Conservation (phyloP, 768 basidiomycete genomes). For the Neoboletus subvelutipes region DNA sequence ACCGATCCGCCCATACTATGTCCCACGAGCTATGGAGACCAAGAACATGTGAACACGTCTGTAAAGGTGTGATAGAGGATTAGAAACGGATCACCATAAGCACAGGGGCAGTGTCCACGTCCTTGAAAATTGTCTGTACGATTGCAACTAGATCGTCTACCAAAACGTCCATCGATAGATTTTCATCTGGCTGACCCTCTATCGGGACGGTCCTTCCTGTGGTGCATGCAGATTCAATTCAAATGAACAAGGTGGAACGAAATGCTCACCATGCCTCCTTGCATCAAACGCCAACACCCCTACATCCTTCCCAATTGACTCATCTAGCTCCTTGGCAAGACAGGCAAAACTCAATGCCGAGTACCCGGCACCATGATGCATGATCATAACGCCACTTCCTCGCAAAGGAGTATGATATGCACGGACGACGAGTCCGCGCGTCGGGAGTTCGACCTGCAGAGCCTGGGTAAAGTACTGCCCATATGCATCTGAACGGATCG, state of each 20-base stretch:
- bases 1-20: slow-evolving; percentile 98
- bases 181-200: slow-evolving; percentile 22
- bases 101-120: slow-evolving; percentile 60
- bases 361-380: slow-evolving; percentile 95
- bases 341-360: slow-evolving; percentile 88
- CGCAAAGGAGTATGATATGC: slow-evolving; percentile 80
- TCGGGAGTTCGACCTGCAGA: slow-evolving; percentile 66
- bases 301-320: slow-evolving; percentile 62
- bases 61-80: neutral
- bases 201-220: slow-evolving; percentile 29
- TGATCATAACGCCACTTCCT: slow-evolving; percentile 70
- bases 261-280: slow-evolving; percentile 75
- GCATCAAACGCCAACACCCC: slow-evolving; percentile 84
- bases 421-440: slow-evolving; percentile 63
- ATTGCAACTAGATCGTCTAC: slow-evolving; percentile 73
- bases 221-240: neutral
- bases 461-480: slow-evolving; percentile 77
- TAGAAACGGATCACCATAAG: slow-evolving; percentile 52
- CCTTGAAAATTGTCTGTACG: slow-evolving; percentile 67
- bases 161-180: slow-evolving; percentile 69
- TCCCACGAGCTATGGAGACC: slow-evolving; percentile 66
- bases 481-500: slow-evolving; percentile 61
- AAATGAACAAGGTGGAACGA: neutral
- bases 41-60: neutral
- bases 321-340: slow-evolving; percentile 76